phyloP scores from a whole-genome alignment of 768 basidiomycete species.

The Cystobasidium ongulense region DNA sequence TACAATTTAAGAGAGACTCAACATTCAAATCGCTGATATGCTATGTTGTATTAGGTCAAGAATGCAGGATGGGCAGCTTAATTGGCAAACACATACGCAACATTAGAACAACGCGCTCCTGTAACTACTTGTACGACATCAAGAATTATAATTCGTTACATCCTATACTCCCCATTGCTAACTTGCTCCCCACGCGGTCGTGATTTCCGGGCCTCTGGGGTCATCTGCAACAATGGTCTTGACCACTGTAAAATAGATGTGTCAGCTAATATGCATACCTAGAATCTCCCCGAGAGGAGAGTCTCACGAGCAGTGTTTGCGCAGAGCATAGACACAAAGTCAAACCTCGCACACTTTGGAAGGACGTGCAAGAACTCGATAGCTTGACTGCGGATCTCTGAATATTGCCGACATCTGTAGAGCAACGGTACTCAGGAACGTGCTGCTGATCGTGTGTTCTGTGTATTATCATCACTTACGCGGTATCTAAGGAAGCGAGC shows the following conservation, averaged over 20 bases:
- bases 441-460: not conserved
- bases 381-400: not conserved
- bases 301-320: constrained; percentile 7
- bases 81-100: too few relatives aligned
- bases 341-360: not conserved
- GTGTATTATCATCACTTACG: not conserved
- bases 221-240: not conserved
- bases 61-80: too few relatives aligned
- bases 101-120: too few relatives aligned
- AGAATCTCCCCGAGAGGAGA: not conserved
- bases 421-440: not conserved
- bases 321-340: constrained; percentile 30
- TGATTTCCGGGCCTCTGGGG: not conserved
- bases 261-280: too few relatives aligned
- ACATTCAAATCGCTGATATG: too few relatives aligned
- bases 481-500: not conserved
- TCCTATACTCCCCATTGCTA: not conserved
- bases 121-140: too few relatives aligned
- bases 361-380: not conserved
- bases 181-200: not conserved
- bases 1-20: too few relatives aligned
- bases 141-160: too few relatives aligned
- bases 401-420: not conserved
- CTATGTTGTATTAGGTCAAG: too few relatives aligned
- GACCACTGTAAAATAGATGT: not conserved